A percentile compares a stretch with the other conserved stretches of the same genome.
Conservation (phyloP, 768 basidiomycete species). For the Kwoniella newhampshirensis region DNA sequence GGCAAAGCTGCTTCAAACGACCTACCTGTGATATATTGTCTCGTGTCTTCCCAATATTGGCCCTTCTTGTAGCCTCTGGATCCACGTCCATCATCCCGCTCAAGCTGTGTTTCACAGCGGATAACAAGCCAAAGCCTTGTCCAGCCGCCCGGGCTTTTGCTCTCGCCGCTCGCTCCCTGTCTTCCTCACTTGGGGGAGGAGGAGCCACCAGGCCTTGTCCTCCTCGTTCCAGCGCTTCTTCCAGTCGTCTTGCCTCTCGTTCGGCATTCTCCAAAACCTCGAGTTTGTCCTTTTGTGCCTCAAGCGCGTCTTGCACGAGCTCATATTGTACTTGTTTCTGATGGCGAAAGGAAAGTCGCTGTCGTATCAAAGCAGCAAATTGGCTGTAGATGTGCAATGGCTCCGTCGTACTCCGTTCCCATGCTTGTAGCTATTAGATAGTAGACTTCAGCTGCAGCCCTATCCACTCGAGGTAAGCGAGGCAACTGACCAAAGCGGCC, state of each 20-base stretch:
- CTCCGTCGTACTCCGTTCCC: slow-evolving; percentile 93
- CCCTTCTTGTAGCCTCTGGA: slow-evolving; percentile 90
- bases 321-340: slow-evolving; percentile 98
- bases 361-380: slow-evolving; percentile 92
- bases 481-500: slow-evolving; percentile 68
- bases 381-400: slow-evolving; percentile 94
- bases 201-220: slow-evolving; percentile 46
- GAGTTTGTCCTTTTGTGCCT: slow-evolving; percentile 75
- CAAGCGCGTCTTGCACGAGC: slow-evolving; percentile 87
- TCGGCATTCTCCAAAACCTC: slow-evolving; percentile 92
- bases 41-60: slow-evolving; percentile 87
- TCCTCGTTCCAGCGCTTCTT: slow-evolving; percentile 72
- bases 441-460: not conserved
- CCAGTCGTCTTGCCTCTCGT: slow-evolving; percentile 80
- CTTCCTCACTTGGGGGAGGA: slow-evolving; percentile 17
- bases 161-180: slow-evolving; percentile 16
- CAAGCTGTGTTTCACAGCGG: slow-evolving; percentile 87
- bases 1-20: slow-evolving; percentile 2
- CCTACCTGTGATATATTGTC: slow-evolving; percentile 91
- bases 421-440: slow-evolving; percentile 71
- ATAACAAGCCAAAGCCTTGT: slow-evolving; percentile 71
- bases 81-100: slow-evolving; percentile 99
- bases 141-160: slow-evolving; percentile 25
- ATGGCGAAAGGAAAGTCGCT: slow-evolving; percentile 87
- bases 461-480: not conserved